Evolutionary conservation across 345 rosid species (phyloP).

Genomic region (Bruguiera parviflora): DNA sequence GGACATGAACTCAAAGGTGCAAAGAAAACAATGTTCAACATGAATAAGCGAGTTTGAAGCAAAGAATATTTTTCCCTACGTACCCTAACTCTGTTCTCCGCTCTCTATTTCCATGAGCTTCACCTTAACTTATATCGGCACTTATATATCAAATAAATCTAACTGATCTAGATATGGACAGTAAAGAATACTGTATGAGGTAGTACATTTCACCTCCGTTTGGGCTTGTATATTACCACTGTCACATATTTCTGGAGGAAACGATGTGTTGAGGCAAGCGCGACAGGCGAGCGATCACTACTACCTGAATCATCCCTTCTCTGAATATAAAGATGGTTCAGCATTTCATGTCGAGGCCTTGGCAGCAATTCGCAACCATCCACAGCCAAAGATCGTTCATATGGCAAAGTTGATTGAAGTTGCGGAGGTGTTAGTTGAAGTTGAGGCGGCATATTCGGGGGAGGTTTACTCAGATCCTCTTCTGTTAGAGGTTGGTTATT

Average conservation of each 20-base stretch:
- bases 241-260: constrained; percentile 50
- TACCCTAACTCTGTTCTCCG: not conserved
- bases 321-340: constrained; percentile 48
- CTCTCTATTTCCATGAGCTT: constrained; percentile 3
- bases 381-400: constrained; percentile 13
- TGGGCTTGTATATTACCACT: constrained; percentile 44
- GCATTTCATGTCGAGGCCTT: constrained; percentile 34
- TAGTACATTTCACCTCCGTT: constrained; percentile 25
- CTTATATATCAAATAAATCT: constrained; percentile 1
- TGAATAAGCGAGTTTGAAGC: constrained; percentile 9
- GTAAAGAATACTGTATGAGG: constrained; percentile 1
- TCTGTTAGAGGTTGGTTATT: constrained; percentile 29
- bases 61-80: constrained; percentile 6
- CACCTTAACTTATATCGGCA: constrained; percentile 11
- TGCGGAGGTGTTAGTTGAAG: constrained; percentile 45
- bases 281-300: constrained; percentile 26
- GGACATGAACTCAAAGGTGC: not conserved
- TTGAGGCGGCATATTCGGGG: constrained; percentile 60
- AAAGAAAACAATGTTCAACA: not conserved
- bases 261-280: constrained; percentile 41
- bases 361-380: constrained; percentile 16
- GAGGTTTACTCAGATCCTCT: constrained; percentile 47
- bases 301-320: not conserved
- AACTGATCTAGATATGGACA: not conserved
- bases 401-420: constrained; percentile 30